Conservation (phyloP, 352 stramenopile species). For the Paralagenidium karlingii region DNA sequence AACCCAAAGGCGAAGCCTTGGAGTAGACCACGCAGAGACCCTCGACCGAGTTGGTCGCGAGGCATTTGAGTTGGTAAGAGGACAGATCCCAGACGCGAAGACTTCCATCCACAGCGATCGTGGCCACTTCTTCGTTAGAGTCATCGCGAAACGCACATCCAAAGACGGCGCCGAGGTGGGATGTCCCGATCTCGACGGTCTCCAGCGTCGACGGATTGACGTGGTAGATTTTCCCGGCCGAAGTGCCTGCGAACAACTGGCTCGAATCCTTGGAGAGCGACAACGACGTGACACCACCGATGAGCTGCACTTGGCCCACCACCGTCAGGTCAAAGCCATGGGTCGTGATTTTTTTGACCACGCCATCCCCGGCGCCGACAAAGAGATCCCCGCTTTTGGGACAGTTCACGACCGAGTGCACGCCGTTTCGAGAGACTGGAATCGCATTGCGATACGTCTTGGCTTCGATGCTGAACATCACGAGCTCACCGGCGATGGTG, state of each 20-base stretch:
- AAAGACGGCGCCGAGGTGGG: conserved; percentile 49
- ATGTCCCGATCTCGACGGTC: conserved; percentile 37
- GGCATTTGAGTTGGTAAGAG: conserved; percentile 49
- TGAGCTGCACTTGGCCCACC: conserved; percentile 65
- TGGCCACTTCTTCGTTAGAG: conserved; percentile 47
- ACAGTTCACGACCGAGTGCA: conserved; percentile 66
- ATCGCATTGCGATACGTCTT: conserved; percentile 52
- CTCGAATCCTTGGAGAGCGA: conserved; percentile 38
- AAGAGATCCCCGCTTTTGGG: conserved; percentile 51
- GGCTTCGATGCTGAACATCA: conserved; percentile 71
- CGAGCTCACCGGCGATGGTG: conserved; percentile 65
- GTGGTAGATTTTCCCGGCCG: conserved; percentile 62
- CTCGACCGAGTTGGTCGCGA: conserved; percentile 40
- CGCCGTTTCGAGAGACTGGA: conserved; percentile 44
- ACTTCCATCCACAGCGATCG: conserved; percentile 55
- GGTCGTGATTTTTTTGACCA: conserved; percentile 75
- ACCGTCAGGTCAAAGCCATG: conserved; percentile 73
- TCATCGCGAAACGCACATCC: conserved; percentile 40
- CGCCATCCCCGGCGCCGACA: conserved; percentile 73
- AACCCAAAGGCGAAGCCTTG: too few relatives aligned
- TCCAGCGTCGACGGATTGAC: conserved; percentile 33
- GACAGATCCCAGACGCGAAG: conserved; percentile 57
- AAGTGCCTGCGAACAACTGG: conserved; percentile 52
- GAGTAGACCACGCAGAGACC: conserved; percentile 31
- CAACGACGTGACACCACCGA: conserved; percentile 68